Base-by-base conservation (phyloP, 2,329 filamentous ascomycete genomes). In the Fusarium luffae region DNA sequence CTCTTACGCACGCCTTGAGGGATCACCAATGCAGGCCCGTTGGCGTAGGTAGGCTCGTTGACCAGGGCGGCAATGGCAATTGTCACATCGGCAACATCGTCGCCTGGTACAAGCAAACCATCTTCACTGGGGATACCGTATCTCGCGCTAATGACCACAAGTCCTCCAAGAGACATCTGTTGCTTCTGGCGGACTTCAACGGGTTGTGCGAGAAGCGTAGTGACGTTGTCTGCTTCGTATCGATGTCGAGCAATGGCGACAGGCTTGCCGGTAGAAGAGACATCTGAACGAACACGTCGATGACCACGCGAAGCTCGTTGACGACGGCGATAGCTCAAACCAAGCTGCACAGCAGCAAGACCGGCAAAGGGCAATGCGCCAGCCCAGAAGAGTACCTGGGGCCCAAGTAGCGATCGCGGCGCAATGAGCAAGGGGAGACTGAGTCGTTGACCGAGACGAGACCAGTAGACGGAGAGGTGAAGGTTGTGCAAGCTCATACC, bases 61-160 rank as follows among this genome's bases (percentile, higher is more conserved):
- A 86, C 78, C 37, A 86, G 73, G n/a, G 83, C 82, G 18, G 82
- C 81, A 28, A 85, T 69, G 5, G 83, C 82, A 14, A 85, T 77
- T 5, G 83, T 85, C 19, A 86, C 84, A 62, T 86, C 84, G 25
- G 83, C 83, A 14, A 85, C 82, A 68, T 84, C 82, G 43, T 82
- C 81, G 16, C 76, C 75, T n/a, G 76, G 57, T 27, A 30, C 74
- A 70, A 79, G 78, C 16, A 68, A 67, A n/a, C 69, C 68, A 13
- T 74, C 71, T 25, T 74, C 73, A 16, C 76, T 76, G 40, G 74
- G 75, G 18, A 83, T 78, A 23, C 84, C 84, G 61, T 83, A 86
- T 70, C 82, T 85, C 57, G 84, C 85, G 60, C 80, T 82, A 52
- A 84, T 59, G n/a, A 86, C 81, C 14, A 85, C 81, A n/a, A 86